These are phyloP conservation scores for Gentiana dahurica DNA, from an alignment of 257 asterid species.

Conservation along the genomic window DNA sequence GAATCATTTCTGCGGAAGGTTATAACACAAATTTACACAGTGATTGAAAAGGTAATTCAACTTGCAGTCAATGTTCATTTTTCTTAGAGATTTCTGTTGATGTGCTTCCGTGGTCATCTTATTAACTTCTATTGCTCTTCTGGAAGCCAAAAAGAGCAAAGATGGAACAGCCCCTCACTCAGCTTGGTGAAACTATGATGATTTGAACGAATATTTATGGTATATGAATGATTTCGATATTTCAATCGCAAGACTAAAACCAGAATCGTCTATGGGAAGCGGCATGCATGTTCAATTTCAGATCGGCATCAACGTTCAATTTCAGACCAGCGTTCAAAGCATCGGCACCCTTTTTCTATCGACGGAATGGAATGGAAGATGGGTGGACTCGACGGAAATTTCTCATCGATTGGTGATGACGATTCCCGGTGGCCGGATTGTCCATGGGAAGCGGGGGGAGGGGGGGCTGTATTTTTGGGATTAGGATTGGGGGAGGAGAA, in stretches of 20 bases:
- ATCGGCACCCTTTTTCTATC: no score
- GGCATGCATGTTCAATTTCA: no score
- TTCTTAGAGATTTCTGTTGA: conserved; percentile 5
- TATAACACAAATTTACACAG: conserved; percentile 79
- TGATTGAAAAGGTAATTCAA: conserved; percentile 68
- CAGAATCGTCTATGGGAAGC: neutral
- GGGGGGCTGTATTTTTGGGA: no score
- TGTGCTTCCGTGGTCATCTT: conserved; percentile 8
- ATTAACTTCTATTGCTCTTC: conserved; percentile 16
- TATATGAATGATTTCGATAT: conserved; percentile 15
- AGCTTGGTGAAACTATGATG: conserved; percentile 97
- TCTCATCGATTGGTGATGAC: no score
- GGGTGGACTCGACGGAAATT: no score
- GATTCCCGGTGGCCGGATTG: no score
- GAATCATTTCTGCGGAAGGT: conserved; percentile 86
- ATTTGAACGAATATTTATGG: conserved; percentile 93
- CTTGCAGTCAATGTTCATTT: conserved; percentile 6
- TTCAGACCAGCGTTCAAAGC: no score
- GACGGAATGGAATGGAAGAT: no score
- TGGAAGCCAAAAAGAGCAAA: conserved; percentile 75
- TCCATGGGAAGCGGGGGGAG: no score
- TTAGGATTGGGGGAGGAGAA: no score
- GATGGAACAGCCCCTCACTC: conserved; percentile 88
- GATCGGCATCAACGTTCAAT: no score
- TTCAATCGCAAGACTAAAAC: conserved; percentile 2